Evolutionary conservation across 2,329 filamentous ascomycete genomes (phyloP).

Genomic region (Aspergillus sp.): DNA sequence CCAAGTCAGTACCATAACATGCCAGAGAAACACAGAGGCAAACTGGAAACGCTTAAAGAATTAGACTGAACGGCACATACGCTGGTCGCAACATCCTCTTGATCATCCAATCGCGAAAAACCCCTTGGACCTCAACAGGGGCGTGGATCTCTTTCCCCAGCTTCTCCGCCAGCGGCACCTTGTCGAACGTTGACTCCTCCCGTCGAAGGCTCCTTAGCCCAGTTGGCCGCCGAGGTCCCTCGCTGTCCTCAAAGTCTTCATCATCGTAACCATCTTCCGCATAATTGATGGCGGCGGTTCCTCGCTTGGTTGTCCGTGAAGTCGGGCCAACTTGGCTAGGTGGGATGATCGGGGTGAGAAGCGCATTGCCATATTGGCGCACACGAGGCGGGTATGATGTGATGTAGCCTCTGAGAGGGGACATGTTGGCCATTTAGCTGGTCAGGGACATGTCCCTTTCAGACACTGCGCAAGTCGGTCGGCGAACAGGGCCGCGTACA

Average conservation of each 20-base stretch:
- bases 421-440: conserved; percentile 44
- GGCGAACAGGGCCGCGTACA: conserved; percentile 16
- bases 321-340: conserved; percentile 66
- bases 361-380: conserved; percentile 86
- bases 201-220: conserved; percentile 80
- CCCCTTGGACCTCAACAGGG: conserved; percentile 82
- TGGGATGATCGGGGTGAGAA: conserved; percentile 81
- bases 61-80: conserved; percentile 33
- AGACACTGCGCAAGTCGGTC: conserved; percentile 18
- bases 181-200: conserved; percentile 68
- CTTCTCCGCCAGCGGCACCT: conserved; percentile 69
- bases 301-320: conserved; percentile 91
- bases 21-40: conserved; percentile 11
- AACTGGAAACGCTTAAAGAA: conserved; percentile 2
- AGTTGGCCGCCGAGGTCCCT: conserved; percentile 71
- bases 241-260: conserved; percentile 62
- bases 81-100: conserved; percentile 58
- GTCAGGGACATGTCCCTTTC: conserved; percentile 41
- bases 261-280: conserved; percentile 94
- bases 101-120: conserved; percentile 95
- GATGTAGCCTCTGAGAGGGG: conserved; percentile 80
- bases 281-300: conserved; percentile 95
- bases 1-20: conserved; percentile 11
- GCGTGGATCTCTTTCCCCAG: conserved; percentile 77
- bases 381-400: conserved; percentile 90